phyloP scores from a whole-genome alignment of 306 rosid species.

The Quercus rubra region DNA sequence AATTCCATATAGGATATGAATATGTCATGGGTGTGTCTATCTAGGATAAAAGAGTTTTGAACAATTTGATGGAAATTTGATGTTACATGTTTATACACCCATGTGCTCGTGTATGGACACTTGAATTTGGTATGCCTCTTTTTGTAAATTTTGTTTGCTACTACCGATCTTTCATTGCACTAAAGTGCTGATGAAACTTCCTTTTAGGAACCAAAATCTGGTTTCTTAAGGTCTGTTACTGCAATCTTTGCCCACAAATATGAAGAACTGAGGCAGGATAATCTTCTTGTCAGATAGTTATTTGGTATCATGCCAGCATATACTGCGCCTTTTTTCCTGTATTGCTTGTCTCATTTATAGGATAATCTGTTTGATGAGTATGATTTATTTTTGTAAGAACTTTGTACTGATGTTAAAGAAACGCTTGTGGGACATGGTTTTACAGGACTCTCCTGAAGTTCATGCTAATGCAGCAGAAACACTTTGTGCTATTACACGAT shows the following conservation, averaged over 20 bases:
- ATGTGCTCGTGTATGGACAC: neutral
- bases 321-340: neutral
- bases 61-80: neutral
- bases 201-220: neutral
- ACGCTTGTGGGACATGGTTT: slow-evolving; percentile 18
- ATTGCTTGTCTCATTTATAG: neutral
- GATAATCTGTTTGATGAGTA: neutral
- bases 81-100: neutral
- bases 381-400: neutral
- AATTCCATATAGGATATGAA: neutral
- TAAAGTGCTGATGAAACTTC: neutral
- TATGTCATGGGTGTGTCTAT: neutral
- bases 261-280: neutral
- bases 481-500: slow-evolving; percentile 88
- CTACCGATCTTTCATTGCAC: neutral
- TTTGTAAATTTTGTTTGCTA: neutral
- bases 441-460: slow-evolving; percentile 92
- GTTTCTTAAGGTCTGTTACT: neutral
- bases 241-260: neutral
- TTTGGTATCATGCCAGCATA: neutral
- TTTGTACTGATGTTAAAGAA: slow-evolving; percentile 13
- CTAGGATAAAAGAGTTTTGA: neutral
- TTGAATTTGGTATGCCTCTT: neutral
- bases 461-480: slow-evolving; percentile 97
- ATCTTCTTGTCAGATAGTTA: neutral